A percentile compares a stretch with the other conserved stretches of the same genome.
These are phyloP conservation scores for Neurospora crassa DNA, from an alignment of 2,329 filamentous ascomycete genomes.

Conservation along the genomic window DNA sequence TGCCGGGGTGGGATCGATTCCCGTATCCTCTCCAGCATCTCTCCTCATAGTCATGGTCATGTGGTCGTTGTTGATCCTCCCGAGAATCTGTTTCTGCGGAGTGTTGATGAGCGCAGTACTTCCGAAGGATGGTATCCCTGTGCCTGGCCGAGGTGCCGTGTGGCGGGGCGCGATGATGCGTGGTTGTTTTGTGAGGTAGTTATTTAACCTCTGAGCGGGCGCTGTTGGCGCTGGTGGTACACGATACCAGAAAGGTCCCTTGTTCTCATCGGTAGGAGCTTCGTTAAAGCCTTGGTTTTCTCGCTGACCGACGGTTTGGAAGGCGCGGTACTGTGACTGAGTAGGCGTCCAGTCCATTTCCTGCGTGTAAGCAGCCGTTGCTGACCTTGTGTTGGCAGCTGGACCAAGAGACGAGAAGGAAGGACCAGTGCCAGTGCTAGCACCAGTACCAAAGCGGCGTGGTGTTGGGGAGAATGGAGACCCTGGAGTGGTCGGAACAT, in stretches of 20 bases:
- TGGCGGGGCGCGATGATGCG: slow-evolving; percentile 15
- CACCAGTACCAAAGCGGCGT: slow-evolving; percentile 7
- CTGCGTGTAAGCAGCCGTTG: slow-evolving; percentile 32
- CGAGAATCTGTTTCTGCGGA: slow-evolving; percentile 23
- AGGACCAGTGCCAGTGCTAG: slow-evolving; percentile 6
- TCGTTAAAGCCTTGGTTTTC: slow-evolving; percentile 35
- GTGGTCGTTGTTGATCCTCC: slow-evolving; percentile 8
- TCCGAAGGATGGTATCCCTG: slow-evolving; percentile 26
- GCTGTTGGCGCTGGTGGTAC: slow-evolving; percentile 59
- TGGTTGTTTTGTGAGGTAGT: slow-evolving; percentile 46
- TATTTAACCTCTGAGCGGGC: slow-evolving; percentile 53
- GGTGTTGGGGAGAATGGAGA: slow-evolving; percentile 2
- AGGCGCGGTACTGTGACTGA: slow-evolving; percentile 44
- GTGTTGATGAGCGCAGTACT: slow-evolving; percentile 30
- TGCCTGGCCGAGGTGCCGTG: not conserved
- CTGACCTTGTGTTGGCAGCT: slow-evolving; percentile 4
- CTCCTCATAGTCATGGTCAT: slow-evolving; percentile 3
- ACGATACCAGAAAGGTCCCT: slow-evolving; percentile 57
- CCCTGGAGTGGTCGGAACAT: not conserved
- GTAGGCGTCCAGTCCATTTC: slow-evolving; percentile 70
- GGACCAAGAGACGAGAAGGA: slow-evolving; percentile 8
- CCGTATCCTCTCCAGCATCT: slow-evolving; percentile 5
- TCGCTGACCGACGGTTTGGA: slow-evolving; percentile 34
- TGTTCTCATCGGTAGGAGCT: slow-evolving; percentile 32
- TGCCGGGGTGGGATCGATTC: slow-evolving; percentile 8